Base-by-base conservation (phyloP, 352 stramenopile genomes). In the Globisporangium yorkense region DNA sequence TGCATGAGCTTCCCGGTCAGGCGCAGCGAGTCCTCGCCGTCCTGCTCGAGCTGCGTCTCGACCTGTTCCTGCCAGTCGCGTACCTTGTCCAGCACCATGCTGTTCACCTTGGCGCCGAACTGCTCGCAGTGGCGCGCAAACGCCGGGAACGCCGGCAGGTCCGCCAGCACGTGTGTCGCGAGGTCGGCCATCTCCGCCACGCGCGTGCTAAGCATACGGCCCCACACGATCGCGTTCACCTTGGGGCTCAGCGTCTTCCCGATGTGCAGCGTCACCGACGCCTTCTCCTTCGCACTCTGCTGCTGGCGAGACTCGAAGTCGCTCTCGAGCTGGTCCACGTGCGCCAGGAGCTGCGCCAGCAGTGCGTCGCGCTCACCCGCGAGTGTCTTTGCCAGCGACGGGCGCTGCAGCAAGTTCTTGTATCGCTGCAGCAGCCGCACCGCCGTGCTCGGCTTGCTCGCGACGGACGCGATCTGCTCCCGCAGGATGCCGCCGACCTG, bases 1-100 rank as follows among this genome's bases (percentile, higher is more conserved):
- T 96, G 90, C 82, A 98, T 97, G 48, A 97, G 81, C 65, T 84
- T 72, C 18, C 88, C 89, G 33, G 72, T 89, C 24, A 97, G 66
- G 8, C 86, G 77, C 39, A 96, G 61, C 16, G 67, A 70, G 18
- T 72, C 55, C 21, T 92, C 86, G 15, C 71, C 72, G 16, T 90
- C 77, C 27, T 80, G 68, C 33, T 89, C 73, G 9, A 96, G 56
- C 37, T 81, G 70, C 3, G 72, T 65, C 9, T 90, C 63, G 45
- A 95, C 84, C n/a, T 87, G 65, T 24, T 92, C 76, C 37, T 93
- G 78, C 90, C 90, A 97, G 58, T 92, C 80, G 16, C 84, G 72
- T 10, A 97, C 84, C 18, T 91, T 86, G 54, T 92, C 84, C 12
- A 85, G 54, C 18, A 96, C 64, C 12, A 92, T 64, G 10, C 83